Percentiles rank a stretch among this genome's conserved stretches.
These are phyloP conservation scores for Globisporangium ultimum DNA, from an alignment of 352 stramenopile species.

Conservation along the genomic window DNA sequence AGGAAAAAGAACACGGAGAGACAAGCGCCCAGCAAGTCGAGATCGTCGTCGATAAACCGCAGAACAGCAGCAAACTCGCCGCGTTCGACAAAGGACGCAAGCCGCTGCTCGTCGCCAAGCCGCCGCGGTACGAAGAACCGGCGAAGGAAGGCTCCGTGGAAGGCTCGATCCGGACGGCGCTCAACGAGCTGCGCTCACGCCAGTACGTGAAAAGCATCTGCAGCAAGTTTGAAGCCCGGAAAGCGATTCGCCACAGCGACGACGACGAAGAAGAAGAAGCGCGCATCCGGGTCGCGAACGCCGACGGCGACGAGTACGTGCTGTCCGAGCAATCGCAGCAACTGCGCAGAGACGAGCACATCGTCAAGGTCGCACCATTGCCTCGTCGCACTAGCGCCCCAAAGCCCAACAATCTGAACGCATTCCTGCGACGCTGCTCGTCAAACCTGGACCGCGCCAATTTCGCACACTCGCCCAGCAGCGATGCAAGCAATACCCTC, in stretches of 20 bases:
- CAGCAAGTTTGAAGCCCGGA: constrained; percentile 42
- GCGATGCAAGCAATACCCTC: not conserved
- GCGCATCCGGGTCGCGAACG: constrained; percentile 7
- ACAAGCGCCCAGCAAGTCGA: constrained; percentile 20
- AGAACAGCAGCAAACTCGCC: not conserved
- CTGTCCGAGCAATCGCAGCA: constrained; percentile 11
- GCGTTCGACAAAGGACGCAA: constrained; percentile 9
- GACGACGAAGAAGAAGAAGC: constrained; percentile 17
- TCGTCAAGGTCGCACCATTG: constrained; percentile 4
- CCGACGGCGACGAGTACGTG: constrained; percentile 14
- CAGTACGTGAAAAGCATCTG: constrained; percentile 52
- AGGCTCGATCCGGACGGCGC: constrained; percentile 38
- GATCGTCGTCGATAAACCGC: constrained; percentile 38
- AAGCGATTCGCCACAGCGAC: constrained; percentile 8
- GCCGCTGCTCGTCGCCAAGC: constrained; percentile 8
- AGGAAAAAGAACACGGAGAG: constrained; percentile 6
- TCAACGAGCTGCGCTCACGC: constrained; percentile 46
- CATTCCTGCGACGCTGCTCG: constrained; percentile 60
- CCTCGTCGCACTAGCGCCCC: constrained; percentile 12
- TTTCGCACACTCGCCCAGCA: constrained; percentile 11
- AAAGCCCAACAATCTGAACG: constrained; percentile 62
- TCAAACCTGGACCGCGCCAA: constrained; percentile 52
- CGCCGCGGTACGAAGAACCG: constrained; percentile 10
- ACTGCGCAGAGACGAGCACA: constrained; percentile 5
- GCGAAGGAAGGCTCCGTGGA: constrained; percentile 22